Conservation (phyloP, 2,329 filamentous ascomycete species). For the Westerdykella aurantiaca region DNA sequence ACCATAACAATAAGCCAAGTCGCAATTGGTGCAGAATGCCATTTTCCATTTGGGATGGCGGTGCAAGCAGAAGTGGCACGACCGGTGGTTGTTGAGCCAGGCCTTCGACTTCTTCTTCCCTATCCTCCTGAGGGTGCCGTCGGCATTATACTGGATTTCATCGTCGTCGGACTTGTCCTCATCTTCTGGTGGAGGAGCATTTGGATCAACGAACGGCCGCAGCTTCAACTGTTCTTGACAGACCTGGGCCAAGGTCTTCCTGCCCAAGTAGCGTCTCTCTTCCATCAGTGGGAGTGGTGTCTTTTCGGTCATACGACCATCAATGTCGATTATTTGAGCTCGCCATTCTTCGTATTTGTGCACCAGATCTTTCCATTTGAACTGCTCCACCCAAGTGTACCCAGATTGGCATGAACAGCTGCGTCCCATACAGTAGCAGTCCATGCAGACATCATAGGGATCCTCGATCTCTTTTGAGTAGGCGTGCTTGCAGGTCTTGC, state of each 20-base stretch:
- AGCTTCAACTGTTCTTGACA: slow-evolving; percentile 80
- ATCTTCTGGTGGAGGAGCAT: slow-evolving; percentile 50
- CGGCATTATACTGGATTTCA: slow-evolving; percentile 58
- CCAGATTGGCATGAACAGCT: slow-evolving; percentile 85
- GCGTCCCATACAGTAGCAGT: slow-evolving; percentile 95
- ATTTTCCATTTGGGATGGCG: slow-evolving; percentile 80
- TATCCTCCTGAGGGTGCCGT: slow-evolving; percentile 58
- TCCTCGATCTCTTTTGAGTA: slow-evolving; percentile 67
- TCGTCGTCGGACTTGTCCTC: slow-evolving; percentile 43
- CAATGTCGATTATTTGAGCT: slow-evolving; percentile 66
- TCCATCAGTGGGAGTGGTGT: slow-evolving; percentile 67
- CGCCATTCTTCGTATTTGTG: slow-evolving; percentile 80
- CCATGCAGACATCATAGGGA: slow-evolving; percentile 95
- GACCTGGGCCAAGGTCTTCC: slow-evolving; percentile 83
- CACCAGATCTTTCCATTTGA: slow-evolving; percentile 72
- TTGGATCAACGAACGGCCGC: slow-evolving; percentile 78
- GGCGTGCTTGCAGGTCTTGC: slow-evolving; percentile 70
- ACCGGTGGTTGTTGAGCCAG: slow-evolving; percentile 45
- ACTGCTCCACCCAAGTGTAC: slow-evolving; percentile 89
- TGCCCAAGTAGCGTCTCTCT: slow-evolving; percentile 60
- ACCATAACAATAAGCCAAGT: slow-evolving; percentile 83
- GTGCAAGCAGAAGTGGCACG: slow-evolving; percentile 79
- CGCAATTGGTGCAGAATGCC: slow-evolving; percentile 71
- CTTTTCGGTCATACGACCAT: slow-evolving; percentile 57
- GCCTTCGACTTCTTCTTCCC: slow-evolving; percentile 53